Conservation (phyloP, 2,329 filamentous ascomycete genomes). For the Ophiobolus disseminans region DNA sequence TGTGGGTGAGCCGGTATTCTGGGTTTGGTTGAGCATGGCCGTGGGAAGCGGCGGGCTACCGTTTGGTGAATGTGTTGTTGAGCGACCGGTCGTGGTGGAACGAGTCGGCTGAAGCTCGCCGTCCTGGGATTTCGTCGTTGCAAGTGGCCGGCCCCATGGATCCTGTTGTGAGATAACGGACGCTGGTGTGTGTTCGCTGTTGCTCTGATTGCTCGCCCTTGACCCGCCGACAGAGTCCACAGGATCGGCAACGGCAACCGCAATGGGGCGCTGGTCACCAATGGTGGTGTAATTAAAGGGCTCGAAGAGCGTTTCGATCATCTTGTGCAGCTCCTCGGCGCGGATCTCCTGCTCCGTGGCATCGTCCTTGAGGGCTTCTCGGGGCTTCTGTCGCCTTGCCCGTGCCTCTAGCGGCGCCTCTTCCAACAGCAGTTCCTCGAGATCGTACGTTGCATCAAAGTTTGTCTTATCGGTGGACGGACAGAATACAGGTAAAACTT, state of each 20-base stretch:
- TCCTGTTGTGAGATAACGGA: constrained; percentile 43
- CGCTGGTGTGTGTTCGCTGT: constrained; percentile 40
- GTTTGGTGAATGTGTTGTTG: constrained; percentile 56
- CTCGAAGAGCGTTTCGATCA: constrained; percentile 93
- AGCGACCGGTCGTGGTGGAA: constrained; percentile 47
- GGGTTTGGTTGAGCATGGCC: constrained; percentile 29
- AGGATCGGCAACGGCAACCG: constrained; percentile 36
- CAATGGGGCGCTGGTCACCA: constrained; percentile 70
- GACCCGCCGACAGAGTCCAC: constrained; percentile 39
- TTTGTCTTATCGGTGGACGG: constrained; percentile 98
- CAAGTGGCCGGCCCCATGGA: constrained; percentile 39
- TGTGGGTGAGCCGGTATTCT: constrained; percentile 37
- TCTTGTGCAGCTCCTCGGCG: constrained; percentile 89
- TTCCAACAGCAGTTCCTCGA: constrained; percentile 91
- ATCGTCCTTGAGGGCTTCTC: constrained; percentile 90
- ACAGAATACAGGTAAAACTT: constrained; percentile 87
- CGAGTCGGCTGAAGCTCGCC: constrained; percentile 47
- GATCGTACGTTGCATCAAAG: constrained; percentile 96
- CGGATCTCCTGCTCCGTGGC: constrained; percentile 94
- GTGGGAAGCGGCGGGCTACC: constrained; percentile 55
- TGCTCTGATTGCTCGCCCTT: constrained; percentile 44
- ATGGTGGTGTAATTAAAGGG: constrained; percentile 93
- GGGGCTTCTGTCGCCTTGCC: constrained; percentile 89
- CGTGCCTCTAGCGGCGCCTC: constrained; percentile 94
- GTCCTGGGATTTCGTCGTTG: constrained; percentile 46